These are phyloP conservation scores for Chaetomiaceae sp. DNA, from an alignment of 2,329 filamentous ascomycete species.

Conservation along the genomic window DNA sequence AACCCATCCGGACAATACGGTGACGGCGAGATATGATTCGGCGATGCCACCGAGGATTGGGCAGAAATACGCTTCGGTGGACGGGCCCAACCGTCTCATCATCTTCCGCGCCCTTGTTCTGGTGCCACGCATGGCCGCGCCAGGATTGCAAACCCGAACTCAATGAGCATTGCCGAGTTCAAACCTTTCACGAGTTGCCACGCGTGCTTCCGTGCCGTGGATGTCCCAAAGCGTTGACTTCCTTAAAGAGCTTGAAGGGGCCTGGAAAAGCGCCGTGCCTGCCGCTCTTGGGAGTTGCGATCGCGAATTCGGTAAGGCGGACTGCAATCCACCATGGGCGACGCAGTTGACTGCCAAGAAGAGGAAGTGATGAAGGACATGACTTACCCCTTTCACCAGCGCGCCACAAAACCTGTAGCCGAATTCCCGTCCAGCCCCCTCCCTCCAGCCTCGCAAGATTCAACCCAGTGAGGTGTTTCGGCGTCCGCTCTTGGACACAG, in stretches of 20 bases:
- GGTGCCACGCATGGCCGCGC: constrained; percentile 20
- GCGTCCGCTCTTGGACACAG: too few relatives aligned
- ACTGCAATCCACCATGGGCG: constrained; percentile 9
- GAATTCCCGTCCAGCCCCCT: neutral
- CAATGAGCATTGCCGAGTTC: neutral
- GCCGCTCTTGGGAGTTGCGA: constrained; percentile 4
- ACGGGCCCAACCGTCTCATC: constrained; percentile 18
- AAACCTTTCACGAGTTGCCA: constrained; percentile 10
- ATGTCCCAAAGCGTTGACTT: constrained; percentile 1
- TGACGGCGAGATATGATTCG: constrained; percentile 19
- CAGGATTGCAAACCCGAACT: too few relatives aligned
- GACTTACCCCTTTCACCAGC: too few relatives aligned
- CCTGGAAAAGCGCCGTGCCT: neutral
- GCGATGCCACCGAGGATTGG: constrained; percentile 18
- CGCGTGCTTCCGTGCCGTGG: neutral
- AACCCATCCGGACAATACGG: constrained; percentile 11
- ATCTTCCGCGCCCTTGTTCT: constrained; percentile 9
- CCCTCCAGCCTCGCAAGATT: too few relatives aligned
- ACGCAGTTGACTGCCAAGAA: constrained; percentile 4
- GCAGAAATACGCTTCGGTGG: constrained; percentile 23
- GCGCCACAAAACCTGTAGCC: neutral
- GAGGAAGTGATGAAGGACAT: constrained; percentile 9
- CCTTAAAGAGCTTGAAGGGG: constrained; percentile 11
- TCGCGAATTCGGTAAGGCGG: constrained; percentile 12
- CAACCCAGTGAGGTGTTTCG: too few relatives aligned